These are phyloP conservation scores for Candida alai DNA, from an alignment of 805 yeast species.

Conservation along the genomic window DNA sequence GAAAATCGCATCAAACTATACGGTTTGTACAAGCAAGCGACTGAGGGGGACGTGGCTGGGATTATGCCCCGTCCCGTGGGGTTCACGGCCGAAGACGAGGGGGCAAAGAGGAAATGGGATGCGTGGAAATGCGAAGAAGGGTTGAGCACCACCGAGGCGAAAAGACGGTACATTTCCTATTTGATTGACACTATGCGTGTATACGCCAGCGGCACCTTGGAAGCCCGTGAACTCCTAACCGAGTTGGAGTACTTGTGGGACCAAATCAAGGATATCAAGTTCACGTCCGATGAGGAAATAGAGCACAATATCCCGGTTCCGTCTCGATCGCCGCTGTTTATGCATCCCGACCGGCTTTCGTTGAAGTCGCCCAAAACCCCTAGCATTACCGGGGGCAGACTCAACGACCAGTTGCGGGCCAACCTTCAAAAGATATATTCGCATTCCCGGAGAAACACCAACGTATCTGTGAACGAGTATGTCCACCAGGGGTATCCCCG, in stretches of 20 bases:
- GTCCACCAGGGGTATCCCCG: constrained; percentile 22
- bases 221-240: constrained; percentile 58
- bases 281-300: constrained; percentile 26
- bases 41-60: constrained; percentile 77
- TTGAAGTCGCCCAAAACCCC: constrained; percentile 28
- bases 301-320: constrained; percentile 25
- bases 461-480: constrained; percentile 32
- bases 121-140: constrained; percentile 83
- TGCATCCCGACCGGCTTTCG: constrained; percentile 35
- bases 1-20: constrained; percentile 64
- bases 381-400: constrained; percentile 9
- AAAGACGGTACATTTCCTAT: constrained; percentile 61
- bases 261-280: constrained; percentile 52
- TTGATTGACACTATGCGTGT: constrained; percentile 69
- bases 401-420: constrained; percentile 25
- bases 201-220: constrained; percentile 64
- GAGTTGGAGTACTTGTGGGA: constrained; percentile 77
- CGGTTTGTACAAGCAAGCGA: constrained; percentile 85
- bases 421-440: constrained; percentile 42
- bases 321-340: constrained; percentile 31
- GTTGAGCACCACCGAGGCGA: constrained; percentile 64
- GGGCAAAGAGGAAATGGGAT: constrained; percentile 73
- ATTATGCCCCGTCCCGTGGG: constrained; percentile 67
- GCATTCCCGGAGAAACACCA: constrained; percentile 38
- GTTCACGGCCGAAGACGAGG: constrained; percentile 55